Evolutionary conservation across 805 yeast species (phyloP), one percentile per base, ranked within the genome.

Genomic region (Myxozyma vanderwaltii): DNA sequence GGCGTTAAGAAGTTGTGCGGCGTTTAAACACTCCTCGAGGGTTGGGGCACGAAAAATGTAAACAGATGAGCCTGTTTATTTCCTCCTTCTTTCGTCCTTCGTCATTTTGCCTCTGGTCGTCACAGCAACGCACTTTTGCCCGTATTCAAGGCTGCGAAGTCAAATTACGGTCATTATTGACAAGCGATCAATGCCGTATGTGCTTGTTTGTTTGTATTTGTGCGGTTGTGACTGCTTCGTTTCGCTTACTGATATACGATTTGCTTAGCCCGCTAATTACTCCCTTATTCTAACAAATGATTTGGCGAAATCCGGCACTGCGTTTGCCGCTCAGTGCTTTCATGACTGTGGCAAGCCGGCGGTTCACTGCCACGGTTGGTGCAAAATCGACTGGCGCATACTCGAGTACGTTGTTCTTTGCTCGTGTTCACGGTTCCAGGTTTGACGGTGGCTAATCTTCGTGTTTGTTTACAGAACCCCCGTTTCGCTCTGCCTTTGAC

Each of bases 31-130:
- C 43, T n/a, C 43, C 43, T 15, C 15, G 27, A 15, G 46, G 47
- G 21, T n/a, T 29, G 27, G 47, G 46, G 19, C 21, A 8, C 2
- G 26, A 39, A 2, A 7, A n/a, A 47, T 47, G 54, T 40, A 39
- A 40, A 39, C 54, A 50, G 17, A 4, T 19, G 21, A n/a, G n/a
- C 17, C 40, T 47, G 51, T 50, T 50, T 36, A 36, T 48, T 48
- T 15, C 24, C 24, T 35, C 31, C 52, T 15, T 8, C 40, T 29
- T 24, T 21, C 17, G 27, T 43, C 46, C 21, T 17, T 21, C 29
- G 24, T 7, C 26, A 4, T 7, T 19, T 31, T 4, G 12, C n/a
- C 24, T 31, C 3, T 19, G 10, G 26, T 12, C 10, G 10, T 33
- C 27, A 23, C n/a, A n/a, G n/a, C n/a, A n/a, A n/a, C n/a, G n/a